Evolutionary conservation across 2,329 filamentous ascomycete genomes (phyloP), one percentile per base, ranked within the genome.

Genomic region (Alternaria rosae): DNA sequence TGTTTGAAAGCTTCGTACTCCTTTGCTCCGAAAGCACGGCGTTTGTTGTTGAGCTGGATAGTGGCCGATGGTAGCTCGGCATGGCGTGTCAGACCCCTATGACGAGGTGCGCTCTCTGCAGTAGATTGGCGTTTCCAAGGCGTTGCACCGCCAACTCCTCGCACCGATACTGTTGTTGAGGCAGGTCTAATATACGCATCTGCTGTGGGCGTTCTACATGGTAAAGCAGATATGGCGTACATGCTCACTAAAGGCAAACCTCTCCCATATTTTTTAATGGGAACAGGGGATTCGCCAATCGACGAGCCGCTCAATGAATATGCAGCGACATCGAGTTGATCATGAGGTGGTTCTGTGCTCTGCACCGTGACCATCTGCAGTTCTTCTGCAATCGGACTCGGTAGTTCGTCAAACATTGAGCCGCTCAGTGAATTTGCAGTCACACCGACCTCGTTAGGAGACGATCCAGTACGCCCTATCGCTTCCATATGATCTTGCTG

Each of bases 11-110:
- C 35, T 12, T 57, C 25, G 25, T 15, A 57, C 25, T 51, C 54
- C 9, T 6, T 30, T 43, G 26, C 44, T n/a, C 54, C 45, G 28
- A 57, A 50, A 7, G 45, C 54, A 43, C 35, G 54, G 35, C 54
- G 54, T 21, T 35, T 17, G 6, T 20, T 45, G 35, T 57, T 57
- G 44, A 51, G 54, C 12, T 12, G 1, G 9, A 28, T 8, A 3
- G 42, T 48, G 12, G 28, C 28, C 6, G 2, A 1, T 17, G 21
- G 10, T 13, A 41, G 12, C 2, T 20, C 3, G 3, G 1, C 15
- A 11, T 26, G 42, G 3, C 5, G 1, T 20, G 4, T 9, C 11
- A 5, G 20, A 43, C 20, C 1, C 10, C 1, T 0, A 10, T 11
- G 38, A 12, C 10, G 38, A 12, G 0, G 2, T 20, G n/a, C 1